Conservation (phyloP, 192 early-diverging fungal species). For the Backusella sp. region DNA sequence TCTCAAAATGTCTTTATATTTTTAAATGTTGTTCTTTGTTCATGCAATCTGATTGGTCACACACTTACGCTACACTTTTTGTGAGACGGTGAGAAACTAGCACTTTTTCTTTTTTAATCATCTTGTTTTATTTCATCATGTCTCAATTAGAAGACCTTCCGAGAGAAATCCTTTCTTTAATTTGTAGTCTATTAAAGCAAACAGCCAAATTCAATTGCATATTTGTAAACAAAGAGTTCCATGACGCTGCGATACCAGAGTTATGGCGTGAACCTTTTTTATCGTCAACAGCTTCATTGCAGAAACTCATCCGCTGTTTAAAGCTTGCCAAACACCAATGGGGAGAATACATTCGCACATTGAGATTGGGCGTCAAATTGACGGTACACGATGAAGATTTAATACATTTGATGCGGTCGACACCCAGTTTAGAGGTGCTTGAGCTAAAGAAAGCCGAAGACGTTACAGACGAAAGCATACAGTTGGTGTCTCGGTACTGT, state of each 20-base stretch:
- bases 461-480: slow-evolving; percentile 22
- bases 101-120: not conserved
- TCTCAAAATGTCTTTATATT: too few species aligned
- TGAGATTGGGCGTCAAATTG: not conserved
- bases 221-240: slow-evolving; percentile 10
- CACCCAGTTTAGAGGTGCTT: slow-evolving; percentile 12
- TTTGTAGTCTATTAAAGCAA: slow-evolving; percentile 11
- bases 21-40: too few species aligned
- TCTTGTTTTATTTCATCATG: not conserved
- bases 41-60: too few species aligned
- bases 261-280: slow-evolving; percentile 11
- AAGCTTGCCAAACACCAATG: not conserved
- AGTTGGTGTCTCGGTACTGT: slow-evolving; percentile 10
- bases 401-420: not conserved
- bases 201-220: slow-evolving; percentile 11
- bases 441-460: slow-evolving; percentile 4
- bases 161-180: slow-evolving; percentile 6
- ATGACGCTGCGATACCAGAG: slow-evolving; percentile 8
- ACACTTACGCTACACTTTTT: too few species aligned
- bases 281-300: not conserved
- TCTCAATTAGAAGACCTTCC: slow-evolving; percentile 6
- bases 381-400: not conserved
- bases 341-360: slow-evolving; percentile 10
- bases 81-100: too few species aligned
- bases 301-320: slow-evolving; percentile 3